Percentiles rank a stretch among this genome's conserved stretches.
Evolutionary conservation across 805 yeast genomes (phyloP).

Genomic region (Saccharomycopsis sp.): DNA sequence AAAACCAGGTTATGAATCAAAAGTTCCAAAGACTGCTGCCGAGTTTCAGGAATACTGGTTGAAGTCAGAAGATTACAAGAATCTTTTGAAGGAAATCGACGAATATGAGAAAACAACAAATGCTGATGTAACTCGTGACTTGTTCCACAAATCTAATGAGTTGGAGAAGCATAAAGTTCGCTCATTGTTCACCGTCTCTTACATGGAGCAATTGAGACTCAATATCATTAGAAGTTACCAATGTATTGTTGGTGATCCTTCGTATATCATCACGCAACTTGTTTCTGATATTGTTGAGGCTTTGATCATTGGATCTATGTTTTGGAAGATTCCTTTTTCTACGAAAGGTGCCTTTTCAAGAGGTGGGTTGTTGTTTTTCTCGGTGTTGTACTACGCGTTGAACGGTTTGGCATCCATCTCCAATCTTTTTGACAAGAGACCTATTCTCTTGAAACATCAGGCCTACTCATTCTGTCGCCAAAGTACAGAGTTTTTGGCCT

Average conservation of each 20-base stretch:
- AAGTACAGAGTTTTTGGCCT: conserved; percentile 63
- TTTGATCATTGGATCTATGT: conserved; percentile 59
- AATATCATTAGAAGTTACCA: conserved; percentile 47
- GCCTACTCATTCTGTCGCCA: conserved; percentile 68
- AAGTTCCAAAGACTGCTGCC: conserved; percentile 47
- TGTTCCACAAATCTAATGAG: conserved; percentile 32
- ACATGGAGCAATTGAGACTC: conserved; percentile 41
- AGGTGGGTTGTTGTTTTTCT: conserved; percentile 57
- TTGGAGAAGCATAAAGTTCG: conserved; percentile 24
- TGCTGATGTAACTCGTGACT: conserved; percentile 31
- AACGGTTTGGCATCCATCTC: conserved; percentile 39
- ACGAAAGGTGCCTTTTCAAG: conserved; percentile 57
- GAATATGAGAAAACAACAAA: conserved; percentile 29
- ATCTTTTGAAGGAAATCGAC: conserved; percentile 39
- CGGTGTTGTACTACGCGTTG: conserved; percentile 46
- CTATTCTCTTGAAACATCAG: conserved; percentile 64
- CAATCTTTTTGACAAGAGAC: conserved; percentile 42
- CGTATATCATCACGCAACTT: conserved; percentile 40
- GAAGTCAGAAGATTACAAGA: conserved; percentile 39
- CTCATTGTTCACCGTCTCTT: conserved; percentile 40
- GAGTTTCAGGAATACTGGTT: conserved; percentile 60
- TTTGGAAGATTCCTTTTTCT: conserved; percentile 41
- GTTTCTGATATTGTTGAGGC: conserved; percentile 48
- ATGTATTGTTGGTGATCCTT: conserved; percentile 49
- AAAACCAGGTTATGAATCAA: conserved; percentile 41